Evolutionary conservation across 1,139 yeast genomes (phyloP).

Genomic region (Hanseniaspora uvarum): DNA sequence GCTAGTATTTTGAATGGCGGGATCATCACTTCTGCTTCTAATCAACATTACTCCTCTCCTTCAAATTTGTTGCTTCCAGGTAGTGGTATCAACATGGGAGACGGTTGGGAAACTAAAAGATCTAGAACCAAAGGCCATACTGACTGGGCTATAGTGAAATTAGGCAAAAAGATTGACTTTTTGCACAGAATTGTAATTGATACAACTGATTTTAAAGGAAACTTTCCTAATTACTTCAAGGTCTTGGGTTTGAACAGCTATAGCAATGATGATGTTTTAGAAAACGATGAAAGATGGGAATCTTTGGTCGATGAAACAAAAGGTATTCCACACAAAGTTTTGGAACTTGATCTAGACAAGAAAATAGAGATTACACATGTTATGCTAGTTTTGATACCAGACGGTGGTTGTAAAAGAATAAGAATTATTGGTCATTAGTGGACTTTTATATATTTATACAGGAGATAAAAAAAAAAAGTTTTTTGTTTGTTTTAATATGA

Average conservation of each 20-base stretch:
- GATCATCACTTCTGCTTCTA: constrained; percentile 69
- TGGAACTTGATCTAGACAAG: constrained; percentile 35
- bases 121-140: constrained; percentile 73
- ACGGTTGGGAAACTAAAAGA: constrained; percentile 97
- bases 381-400: constrained; percentile 75
- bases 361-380: constrained; percentile 47
- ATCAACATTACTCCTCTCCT: constrained; percentile 88
- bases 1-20: constrained; percentile 86
- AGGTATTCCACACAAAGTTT: constrained; percentile 75
- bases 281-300: constrained; percentile 47
- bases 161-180: constrained; percentile 51
- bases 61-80: constrained; percentile 85
- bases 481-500: neutral
- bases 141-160: constrained; percentile 78
- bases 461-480: neutral
- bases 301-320: constrained; percentile 55
- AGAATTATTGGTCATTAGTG: constrained; percentile 54
- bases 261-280: constrained; percentile 31
- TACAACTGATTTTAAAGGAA: constrained; percentile 89
- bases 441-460: neutral
- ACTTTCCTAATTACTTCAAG: constrained; percentile 71
- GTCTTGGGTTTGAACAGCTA: constrained; percentile 43
- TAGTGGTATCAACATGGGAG: constrained; percentile 90
- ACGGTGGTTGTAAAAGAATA: constrained; percentile 88
- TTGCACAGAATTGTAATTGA: constrained; percentile 60